Evolutionary conservation across 1,139 yeast species (phyloP), one percentile per base, ranked within the genome.

Genomic region (Pichia sp.): DNA sequence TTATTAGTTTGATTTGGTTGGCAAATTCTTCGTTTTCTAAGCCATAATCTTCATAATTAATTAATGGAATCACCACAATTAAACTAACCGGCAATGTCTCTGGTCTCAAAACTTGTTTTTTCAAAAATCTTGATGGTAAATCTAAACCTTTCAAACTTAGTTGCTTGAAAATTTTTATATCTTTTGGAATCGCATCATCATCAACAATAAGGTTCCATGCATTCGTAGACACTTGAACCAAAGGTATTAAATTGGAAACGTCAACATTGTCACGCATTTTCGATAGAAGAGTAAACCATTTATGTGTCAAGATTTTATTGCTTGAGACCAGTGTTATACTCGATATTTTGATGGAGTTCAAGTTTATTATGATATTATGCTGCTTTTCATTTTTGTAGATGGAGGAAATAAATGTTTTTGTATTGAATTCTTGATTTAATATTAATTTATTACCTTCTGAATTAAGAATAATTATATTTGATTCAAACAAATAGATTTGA

Each of bases 151-250:
- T 64, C 4, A 64, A 56, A 3, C 68, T 58, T 28, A 67, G 49
- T 27, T 65, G 64, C 41, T 68, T 63, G 48, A 69, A 71, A 39
- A 62, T 60, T 33, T 63, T 51, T 4, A 74, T 64, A 36, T 73
- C 73, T 1, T 55, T 49, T 1, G 80, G 77, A 4, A 76, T 54
- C 3, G 46, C 48, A 11, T 43, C 44, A 27, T 57, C 54, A 32
- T 37, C 38, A 10, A 57, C 55, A 35, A 68, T 51, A 26, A 69
- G 50, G 10, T 57, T 56, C 81, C 83, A 75, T 0, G 72, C 73
- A 49, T 73, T 78, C 1, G 73, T 65, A 1, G 84, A 73, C 49
- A 77, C 60, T 54, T 75, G 79, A 39, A 64, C 64, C 29, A 74
- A 52, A 7, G 75, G 71, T 2, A 72, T 59, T 1, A 51, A 51